Percentiles rank a stretch among this genome's conserved stretches.
phyloP scores from a whole-genome alignment of 2,329 filamentous ascomycete species.

The Arthrinium puccinioides region DNA sequence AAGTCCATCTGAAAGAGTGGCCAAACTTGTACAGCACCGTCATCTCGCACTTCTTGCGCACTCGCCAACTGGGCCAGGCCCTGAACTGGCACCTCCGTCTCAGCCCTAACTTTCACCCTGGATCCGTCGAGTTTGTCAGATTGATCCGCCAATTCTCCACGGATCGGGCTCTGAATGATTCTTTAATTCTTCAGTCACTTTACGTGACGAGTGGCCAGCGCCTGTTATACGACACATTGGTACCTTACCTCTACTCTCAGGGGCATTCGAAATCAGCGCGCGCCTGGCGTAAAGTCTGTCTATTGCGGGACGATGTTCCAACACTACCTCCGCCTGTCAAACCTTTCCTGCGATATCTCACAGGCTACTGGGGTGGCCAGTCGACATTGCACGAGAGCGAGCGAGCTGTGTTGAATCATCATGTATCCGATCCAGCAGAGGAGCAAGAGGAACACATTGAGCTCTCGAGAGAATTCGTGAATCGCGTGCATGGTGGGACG shows the following conservation, averaged over 20 bases:
- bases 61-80: constrained; percentile 28
- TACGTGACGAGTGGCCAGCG: constrained; percentile 37
- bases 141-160: constrained; percentile 33
- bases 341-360: constrained; percentile 41
- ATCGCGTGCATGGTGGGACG: constrained; percentile 30
- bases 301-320: constrained; percentile 34
- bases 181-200: constrained; percentile 33
- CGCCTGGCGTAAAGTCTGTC: constrained; percentile 38
- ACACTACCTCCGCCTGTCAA: constrained; percentile 26
- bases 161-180: constrained; percentile 26
- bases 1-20: constrained; percentile 33
- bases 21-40: constrained; percentile 42
- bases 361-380: constrained; percentile 39
- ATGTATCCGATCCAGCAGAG: background rate
- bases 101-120: constrained; percentile 33
- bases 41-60: constrained; percentile 34
- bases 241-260: constrained; percentile 42
- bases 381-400: constrained; percentile 19
- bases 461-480: constrained; percentile 25
- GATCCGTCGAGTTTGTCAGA: constrained; percentile 30
- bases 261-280: constrained; percentile 36
- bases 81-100: constrained; percentile 42
- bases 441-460: constrained; percentile 9
- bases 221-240: constrained; percentile 40
- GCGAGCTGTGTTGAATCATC: background rate